Evolutionary conservation across 257 asterid species (phyloP).

Genomic region (Paraleonurus japonicus): DNA sequence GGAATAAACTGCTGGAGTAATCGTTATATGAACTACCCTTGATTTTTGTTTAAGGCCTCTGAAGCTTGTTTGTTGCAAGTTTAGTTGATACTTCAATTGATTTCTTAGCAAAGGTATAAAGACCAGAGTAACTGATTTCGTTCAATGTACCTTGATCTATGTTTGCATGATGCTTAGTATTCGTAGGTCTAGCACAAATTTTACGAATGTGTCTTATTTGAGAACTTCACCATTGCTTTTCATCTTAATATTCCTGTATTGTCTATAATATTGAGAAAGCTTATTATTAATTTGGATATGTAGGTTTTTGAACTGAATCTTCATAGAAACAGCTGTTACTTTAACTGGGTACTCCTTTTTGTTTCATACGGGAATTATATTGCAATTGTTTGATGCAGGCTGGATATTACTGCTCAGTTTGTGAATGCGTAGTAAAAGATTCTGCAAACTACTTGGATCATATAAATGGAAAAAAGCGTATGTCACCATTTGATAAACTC

Average conservation of each 20-base stretch:
- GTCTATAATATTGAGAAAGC: not conserved
- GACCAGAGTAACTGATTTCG: not conserved
- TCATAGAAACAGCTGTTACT: constrained; percentile 13
- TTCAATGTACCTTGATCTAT: not conserved
- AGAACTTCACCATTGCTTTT: not conserved
- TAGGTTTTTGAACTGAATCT: constrained; percentile 15
- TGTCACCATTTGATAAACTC: constrained; percentile 29
- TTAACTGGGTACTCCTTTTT: not conserved
- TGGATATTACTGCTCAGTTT: constrained; percentile 94
- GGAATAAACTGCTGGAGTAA: not conserved
- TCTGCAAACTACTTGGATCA: constrained; percentile 99
- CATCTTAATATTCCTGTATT: no score
- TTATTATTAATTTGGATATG: not conserved
- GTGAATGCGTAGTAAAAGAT: constrained; percentile 98
- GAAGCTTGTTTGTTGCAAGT: not conserved
- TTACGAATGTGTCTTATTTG: not conserved
- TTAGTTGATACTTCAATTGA: not conserved
- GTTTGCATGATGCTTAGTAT: not conserved
- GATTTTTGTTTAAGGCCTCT: not conserved
- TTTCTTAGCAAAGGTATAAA: not conserved
- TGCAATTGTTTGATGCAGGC: constrained; percentile 62
- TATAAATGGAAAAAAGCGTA: constrained; percentile 99
- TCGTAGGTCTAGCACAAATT: not conserved
- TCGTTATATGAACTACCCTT: not conserved
- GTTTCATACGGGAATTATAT: constrained; percentile 15